phyloP scores from a whole-genome alignment of 352 stramenopile species.

The Globisporangium heterothallicum region DNA sequence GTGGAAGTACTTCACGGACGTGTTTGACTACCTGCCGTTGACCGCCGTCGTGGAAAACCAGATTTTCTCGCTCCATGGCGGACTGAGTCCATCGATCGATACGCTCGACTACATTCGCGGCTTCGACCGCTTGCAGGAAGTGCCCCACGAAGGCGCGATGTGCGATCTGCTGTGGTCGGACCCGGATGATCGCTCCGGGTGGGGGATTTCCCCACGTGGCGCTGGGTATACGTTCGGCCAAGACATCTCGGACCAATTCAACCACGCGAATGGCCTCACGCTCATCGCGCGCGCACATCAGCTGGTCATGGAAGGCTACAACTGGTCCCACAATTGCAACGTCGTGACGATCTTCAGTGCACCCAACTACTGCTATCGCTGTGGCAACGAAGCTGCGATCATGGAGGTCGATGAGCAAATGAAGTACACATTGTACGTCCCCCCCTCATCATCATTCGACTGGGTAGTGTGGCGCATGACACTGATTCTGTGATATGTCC shows the following conservation, averaged over 20 bases:
- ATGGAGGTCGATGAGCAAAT: conserved; percentile 96
- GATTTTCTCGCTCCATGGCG: conserved; percentile 86
- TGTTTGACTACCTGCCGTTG: conserved; percentile 95
- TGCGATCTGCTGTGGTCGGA: conserved; percentile 98
- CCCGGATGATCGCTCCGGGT: conserved; percentile 92
- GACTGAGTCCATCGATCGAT: conserved; percentile 84
- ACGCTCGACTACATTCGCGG: conserved; percentile 92
- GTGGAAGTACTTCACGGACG: conserved; percentile 79
- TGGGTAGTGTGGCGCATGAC: neutral
- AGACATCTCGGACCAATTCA: conserved; percentile 92
- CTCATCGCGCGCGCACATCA: conserved; percentile 93
- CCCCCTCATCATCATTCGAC: neutral
- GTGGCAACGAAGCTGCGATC: conserved; percentile 97
- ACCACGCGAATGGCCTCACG: conserved; percentile 90
- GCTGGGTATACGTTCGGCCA: conserved; percentile 92
- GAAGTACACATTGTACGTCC: conserved; percentile 92
- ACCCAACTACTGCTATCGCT: conserved; percentile 99
- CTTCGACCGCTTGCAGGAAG: conserved; percentile 93
- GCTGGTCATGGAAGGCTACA: conserved; percentile 91
- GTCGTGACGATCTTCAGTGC: conserved; percentile 99
- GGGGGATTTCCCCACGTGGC: conserved; percentile 93
- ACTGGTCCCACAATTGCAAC: conserved; percentile 95
- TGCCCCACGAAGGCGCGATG: conserved; percentile 96
- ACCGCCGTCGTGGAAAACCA: conserved; percentile 94
- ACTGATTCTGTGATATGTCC: conserved; percentile 6